Evolutionary conservation across 768 basidiomycete genomes (phyloP), one percentile per base, ranked within the genome.

Genomic region (Obba rivulosa): DNA sequence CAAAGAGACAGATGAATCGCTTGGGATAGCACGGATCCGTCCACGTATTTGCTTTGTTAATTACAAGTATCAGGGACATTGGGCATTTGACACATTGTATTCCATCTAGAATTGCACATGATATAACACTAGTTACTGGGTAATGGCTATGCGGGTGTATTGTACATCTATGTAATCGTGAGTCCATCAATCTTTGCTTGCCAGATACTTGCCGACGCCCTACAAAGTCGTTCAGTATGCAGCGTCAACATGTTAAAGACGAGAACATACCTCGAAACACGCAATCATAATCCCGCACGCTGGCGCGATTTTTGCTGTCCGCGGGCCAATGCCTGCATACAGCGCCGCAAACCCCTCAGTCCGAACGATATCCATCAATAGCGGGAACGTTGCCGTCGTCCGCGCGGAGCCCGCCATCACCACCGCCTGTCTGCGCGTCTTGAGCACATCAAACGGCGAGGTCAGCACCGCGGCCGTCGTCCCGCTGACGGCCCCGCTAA

Each of bases 201-300:
- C 63, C 54, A 86, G 62, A 24, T 75, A 59, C 55, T 67, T 74
- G 38, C 81, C 83, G 41, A 86, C 69, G 46, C 83, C 81, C 83
- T 85, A 48, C 43, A 22, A 28, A 14, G n/a, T 9, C 5, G 3
- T 7, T 20, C 18, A 28, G 11, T 20, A 14, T 8, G 5, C n/a
- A 35, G 20, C 4, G 43, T 45, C 11, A n/a, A 37, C 11, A 48
- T 21, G 21, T 20, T 28, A 49, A 44, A n/a, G 31, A 45, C 34
- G 17, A 20, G 38, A 18, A 68, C 77, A 24, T 56, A 83, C 93
- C 81, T 98, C 94, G 62, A 86, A 98, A 65, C 86, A 93, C 48
- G 89, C 82, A 63, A 97, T 96, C 95, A 98, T 97, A 56, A 99
- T 86, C 20, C 95, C 95, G 66, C 96, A 99, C 36, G 95, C 96